These are phyloP conservation scores for Taxillus chinensis DNA, from an alignment of 164 flowering plant species.

Conservation along the genomic window DNA sequence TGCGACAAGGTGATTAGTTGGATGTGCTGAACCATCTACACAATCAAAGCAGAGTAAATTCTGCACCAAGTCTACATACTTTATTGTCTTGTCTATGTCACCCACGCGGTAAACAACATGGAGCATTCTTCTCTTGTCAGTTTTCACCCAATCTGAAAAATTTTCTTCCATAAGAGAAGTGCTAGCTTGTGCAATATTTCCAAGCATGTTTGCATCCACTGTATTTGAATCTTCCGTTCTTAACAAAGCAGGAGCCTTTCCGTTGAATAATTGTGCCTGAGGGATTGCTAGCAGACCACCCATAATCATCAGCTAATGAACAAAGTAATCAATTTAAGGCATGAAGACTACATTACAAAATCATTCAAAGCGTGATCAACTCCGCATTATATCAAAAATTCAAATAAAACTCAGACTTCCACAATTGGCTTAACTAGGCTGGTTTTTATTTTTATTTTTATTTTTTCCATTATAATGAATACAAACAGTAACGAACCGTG, in stretches of 20 bases:
- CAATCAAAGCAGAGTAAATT: not conserved
- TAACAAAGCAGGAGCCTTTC: slow-evolving; percentile 7
- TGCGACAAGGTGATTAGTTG: not conserved
- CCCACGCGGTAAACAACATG: slow-evolving; percentile 34
- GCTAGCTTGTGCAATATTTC: slow-evolving; percentile 11
- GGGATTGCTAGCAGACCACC: slow-evolving; percentile 18
- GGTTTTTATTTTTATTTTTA: no score
- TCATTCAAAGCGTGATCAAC: not conserved
- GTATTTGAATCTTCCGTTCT: slow-evolving; percentile 9
- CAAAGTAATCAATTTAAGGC: not conserved
- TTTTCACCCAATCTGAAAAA: slow-evolving; percentile 21
- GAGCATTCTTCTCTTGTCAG: slow-evolving; percentile 30
- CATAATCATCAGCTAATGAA: not conserved
- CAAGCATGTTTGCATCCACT: slow-evolving; percentile 8
- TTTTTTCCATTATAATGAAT: no score
- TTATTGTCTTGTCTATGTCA: slow-evolving; percentile 30
- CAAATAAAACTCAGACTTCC: no score
- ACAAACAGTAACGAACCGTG: no score
- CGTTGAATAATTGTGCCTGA: slow-evolving; percentile 15
- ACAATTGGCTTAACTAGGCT: no score
- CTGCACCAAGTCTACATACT: slow-evolving; percentile 14
- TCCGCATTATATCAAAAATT: no score
- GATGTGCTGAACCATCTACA: no score
- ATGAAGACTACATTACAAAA: not conserved
- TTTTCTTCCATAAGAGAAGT: slow-evolving; percentile 11